Conservation (phyloP, 2,329 filamentous ascomycete species). For the Colletotrichum tamarilloi region DNA sequence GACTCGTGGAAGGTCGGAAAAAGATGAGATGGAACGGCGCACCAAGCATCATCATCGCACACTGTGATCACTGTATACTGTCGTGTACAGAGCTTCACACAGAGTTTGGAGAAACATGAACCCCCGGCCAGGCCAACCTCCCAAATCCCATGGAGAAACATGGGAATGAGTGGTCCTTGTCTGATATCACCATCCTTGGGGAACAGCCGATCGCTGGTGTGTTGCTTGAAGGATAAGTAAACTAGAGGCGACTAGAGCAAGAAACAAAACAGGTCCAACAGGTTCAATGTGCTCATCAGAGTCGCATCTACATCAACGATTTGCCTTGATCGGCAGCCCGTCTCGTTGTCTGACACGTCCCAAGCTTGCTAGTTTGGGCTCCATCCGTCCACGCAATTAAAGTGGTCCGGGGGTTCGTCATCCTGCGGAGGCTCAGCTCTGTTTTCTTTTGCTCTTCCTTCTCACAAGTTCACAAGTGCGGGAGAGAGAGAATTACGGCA, state of each 20-base stretch:
- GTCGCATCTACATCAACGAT: slow-evolving; percentile 12
- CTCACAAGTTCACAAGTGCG: not conserved
- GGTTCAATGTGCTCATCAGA: not conserved
- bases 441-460: not conserved
- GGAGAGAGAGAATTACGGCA: not conserved
- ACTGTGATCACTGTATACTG: slow-evolving; percentile 15
- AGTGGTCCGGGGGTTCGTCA: slow-evolving; percentile 33
- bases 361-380: slow-evolving; percentile 23
- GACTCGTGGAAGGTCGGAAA: slow-evolving; percentile 2
- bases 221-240: slow-evolving; percentile 13
- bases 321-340: slow-evolving; percentile 25
- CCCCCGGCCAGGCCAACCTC: not conserved
- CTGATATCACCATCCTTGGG: not conserved
- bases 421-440: slow-evolving; percentile 34
- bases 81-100: not conserved
- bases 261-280: not conserved
- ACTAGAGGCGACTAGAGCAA: not conserved
- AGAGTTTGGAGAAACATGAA: not conserved
- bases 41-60: not conserved
- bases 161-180: not conserved
- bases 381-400: slow-evolving; percentile 30
- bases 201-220: slow-evolving; percentile 12
- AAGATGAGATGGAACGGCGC: slow-evolving; percentile 8
- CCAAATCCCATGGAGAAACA: not conserved
- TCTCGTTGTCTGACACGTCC: slow-evolving; percentile 23